Percentiles rank a stretch among this genome's conserved stretches.
phyloP scores from a whole-genome alignment of 2,329 filamentous ascomycete species.

The Trichoderma arundinaceum region DNA sequence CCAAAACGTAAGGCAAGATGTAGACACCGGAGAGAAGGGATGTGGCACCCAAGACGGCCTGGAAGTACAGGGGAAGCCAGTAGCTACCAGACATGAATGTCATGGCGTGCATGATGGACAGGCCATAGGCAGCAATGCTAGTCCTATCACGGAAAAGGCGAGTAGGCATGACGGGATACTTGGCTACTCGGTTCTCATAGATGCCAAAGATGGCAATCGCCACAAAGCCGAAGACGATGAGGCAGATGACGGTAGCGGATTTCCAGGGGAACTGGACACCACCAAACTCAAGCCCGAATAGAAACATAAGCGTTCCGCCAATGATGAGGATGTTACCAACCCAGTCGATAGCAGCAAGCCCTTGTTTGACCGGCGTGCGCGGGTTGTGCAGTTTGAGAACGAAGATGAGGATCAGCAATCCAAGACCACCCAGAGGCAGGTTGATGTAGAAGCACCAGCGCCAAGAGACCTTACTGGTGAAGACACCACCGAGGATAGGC shows the following conservation, averaged over 20 bases:
- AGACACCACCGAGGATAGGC: slow-evolving; percentile 70
- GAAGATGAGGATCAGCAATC: slow-evolving; percentile 59
- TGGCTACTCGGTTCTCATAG: slow-evolving; percentile 74
- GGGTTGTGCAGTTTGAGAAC: slow-evolving; percentile 73
- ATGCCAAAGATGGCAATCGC: slow-evolving; percentile 70
- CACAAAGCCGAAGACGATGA: slow-evolving; percentile 74
- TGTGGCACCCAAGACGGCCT: slow-evolving; percentile 70
- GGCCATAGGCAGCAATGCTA: slow-evolving; percentile 67
- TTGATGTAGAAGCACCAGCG: slow-evolving; percentile 75
- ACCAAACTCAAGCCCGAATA: slow-evolving; percentile 85
- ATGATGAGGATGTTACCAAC: slow-evolving; percentile 64
- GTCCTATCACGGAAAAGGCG: slow-evolving; percentile 70
- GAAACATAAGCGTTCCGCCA: slow-evolving; percentile 81
- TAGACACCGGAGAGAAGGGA: slow-evolving; percentile 78
- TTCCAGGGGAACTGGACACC: slow-evolving; percentile 77
- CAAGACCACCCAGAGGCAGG: slow-evolving; percentile 54
- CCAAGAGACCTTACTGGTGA: slow-evolving; percentile 69
- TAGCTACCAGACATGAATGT: slow-evolving; percentile 80
- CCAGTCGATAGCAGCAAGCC: slow-evolving; percentile 68
- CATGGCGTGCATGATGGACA: slow-evolving; percentile 75
- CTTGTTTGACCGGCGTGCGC: slow-evolving; percentile 64
- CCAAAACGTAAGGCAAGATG: slow-evolving; percentile 71
- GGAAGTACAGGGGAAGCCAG: slow-evolving; percentile 86
- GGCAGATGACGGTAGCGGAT: slow-evolving; percentile 75
- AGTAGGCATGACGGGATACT: slow-evolving; percentile 78